Evolutionary conservation across 2,329 filamentous ascomycete genomes (phyloP), one percentile per base, ranked within the genome.

Genomic region (Neofusicoccum cordaticola): DNA sequence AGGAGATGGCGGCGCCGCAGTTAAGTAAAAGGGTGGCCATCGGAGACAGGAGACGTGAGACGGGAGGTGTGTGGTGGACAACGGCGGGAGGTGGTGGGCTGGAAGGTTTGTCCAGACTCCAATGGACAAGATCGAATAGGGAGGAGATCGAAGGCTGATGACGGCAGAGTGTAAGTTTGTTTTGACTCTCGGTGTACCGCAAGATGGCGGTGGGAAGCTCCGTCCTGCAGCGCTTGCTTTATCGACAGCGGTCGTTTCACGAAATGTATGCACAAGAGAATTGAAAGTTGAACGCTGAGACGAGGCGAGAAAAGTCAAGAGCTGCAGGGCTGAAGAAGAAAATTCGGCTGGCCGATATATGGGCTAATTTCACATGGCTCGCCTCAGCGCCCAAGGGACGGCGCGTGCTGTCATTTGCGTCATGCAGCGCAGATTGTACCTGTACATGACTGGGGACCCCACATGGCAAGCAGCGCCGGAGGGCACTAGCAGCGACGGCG

Each of bases 1-100:
- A 11, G 35, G 53, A 64, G 35, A 64, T 7, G 19, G 45, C 17
- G 34, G 52, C 42, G 12, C 27, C 62, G 44, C 62, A 64, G 35
- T 4, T 5, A 44, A 64, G 27, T 35, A 64, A 7, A 15, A 58
- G 19, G 13, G 62, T 50, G 8, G 62, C 11, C 52, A 64, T 60
- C 35, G 17, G 27, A 31, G 27, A 31, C 27, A 31, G 27, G 27
- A 31, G 27, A 1, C 27, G 27, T 31, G 27, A 31, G 27, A 31
- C 27, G 27, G 27, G 6, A 5, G 27, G 27, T 31, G 27, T 5
- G 27, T 31, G 7, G 7, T 31, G 27, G 27, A 31, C 27, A 31
- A 1, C 27, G 27, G 27, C 27, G 27, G 27, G 27, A 31, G 5
- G 27, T 31, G 27, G 27, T 7, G 27, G 4, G 27, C 5, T 31